Percentiles rank a stretch among this genome's conserved stretches.
These are phyloP conservation scores for Gnaphalium uliginosum DNA, from an alignment of 129 eudicot genomes.

Conservation along the genomic window DNA sequence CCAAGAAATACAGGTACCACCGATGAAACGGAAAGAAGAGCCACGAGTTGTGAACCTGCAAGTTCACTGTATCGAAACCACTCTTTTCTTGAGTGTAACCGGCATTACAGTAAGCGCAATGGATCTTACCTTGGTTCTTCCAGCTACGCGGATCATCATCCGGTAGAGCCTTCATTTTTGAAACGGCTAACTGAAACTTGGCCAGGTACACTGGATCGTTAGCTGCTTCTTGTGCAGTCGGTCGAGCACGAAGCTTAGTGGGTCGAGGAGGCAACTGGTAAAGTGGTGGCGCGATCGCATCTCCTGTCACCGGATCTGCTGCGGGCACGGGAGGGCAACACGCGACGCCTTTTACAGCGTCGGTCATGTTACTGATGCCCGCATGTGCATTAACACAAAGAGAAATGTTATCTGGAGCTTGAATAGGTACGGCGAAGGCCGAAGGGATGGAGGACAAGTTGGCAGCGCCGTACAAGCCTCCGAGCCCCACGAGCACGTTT, in stretches of 20 bases:
- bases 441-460: conserved; percentile 13
- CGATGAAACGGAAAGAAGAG: conserved; percentile 60
- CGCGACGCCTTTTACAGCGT: not conserved
- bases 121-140: conserved; percentile 43
- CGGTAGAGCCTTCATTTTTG: conserved; percentile 41
- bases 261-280: not conserved
- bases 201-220: not conserved
- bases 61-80: conserved; percentile 6
- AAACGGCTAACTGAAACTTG: conserved; percentile 22
- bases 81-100: conserved; percentile 31
- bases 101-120: conserved; percentile 50
- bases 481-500: conserved; percentile 17
- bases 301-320: not conserved
- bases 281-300: not conserved
- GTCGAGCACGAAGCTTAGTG: not conserved
- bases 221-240: not conserved
- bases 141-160: conserved; percentile 45
- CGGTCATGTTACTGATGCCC: not conserved
- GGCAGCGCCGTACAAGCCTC: conserved; percentile 10
- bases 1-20: conserved; percentile 46
- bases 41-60: conserved; percentile 52
- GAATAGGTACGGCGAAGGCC: not conserved
- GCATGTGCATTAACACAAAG: not conserved
- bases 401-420: not conserved
- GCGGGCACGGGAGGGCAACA: not conserved